Base-by-base conservation (phyloP, 345 rosid species). In the Turnera subulata region DNA sequence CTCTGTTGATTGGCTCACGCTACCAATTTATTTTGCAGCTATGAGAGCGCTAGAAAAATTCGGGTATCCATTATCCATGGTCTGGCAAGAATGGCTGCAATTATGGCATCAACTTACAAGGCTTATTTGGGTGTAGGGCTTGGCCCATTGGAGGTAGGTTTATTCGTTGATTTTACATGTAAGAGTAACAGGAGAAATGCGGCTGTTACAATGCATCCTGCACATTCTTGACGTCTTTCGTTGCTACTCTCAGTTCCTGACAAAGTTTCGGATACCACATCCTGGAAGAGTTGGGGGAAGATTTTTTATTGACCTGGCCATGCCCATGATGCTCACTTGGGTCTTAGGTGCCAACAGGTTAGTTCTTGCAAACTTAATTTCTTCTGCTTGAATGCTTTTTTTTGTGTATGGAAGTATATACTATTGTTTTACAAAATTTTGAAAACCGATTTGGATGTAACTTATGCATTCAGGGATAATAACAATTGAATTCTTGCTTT, bases 111-210 rank as follows among this genome's bases (percentile, higher is more conserved):
- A 6, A 84, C 96, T 60, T 93, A 89, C 72, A 89, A 85, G 76
- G 86, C 88, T n/a, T 89, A 87, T 79, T 64, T 93, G 64, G 99
- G 96, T 45, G 94, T 93, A 63, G 97, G 99, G 55, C 96, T 93
- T 53, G 97, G 99, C 61, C 97, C 96, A 32, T 69, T 89, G 10
- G 84, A 91, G 73, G 97, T 87, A 70, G 40, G 91, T 58, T 17
- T 55, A 46, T 23, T 40, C 25, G 11, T 63, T 8, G 15, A 44
- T 49, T 39, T 2, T 20, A 40, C 46, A 17, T 16, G 33, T n/a
- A 33, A 25, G 23, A 39, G 25, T 47, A 0, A 55, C 58, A 55
- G 19, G 21, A 40, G 37, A 50, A 44, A 57, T 26, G 50, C 8
- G 64, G 9, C 35, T 33, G 32, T 39, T 5, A 45, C 9, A 44